Conservation (phyloP, 495 filamentous ascomycete genomes). For the Daldinia concentrica region DNA sequence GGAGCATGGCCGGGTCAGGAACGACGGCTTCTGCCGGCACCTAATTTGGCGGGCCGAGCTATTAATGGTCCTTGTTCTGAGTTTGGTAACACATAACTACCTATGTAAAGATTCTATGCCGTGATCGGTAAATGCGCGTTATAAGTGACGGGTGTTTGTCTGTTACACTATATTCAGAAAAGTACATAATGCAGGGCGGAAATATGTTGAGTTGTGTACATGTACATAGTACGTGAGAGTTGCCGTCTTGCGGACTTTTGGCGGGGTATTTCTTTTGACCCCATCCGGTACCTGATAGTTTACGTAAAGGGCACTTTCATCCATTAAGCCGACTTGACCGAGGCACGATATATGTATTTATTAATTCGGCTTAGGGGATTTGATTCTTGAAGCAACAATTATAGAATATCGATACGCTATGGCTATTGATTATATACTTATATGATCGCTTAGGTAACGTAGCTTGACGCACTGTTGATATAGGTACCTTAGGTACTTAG, state of each 20-base stretch:
- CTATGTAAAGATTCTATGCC: background rate
- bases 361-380: background rate
- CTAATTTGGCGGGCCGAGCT: constrained; percentile 4
- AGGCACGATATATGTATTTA: constrained; percentile 19
- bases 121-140: background rate
- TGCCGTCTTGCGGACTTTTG: background rate
- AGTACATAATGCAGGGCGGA: background rate
- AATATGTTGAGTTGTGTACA: background rate
- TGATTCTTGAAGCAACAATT: background rate
- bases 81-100: background rate
- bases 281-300: constrained; percentile 4
- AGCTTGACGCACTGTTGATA: background rate
- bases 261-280: constrained; percentile 10
- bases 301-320: constrained; percentile 3
- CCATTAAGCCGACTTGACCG: constrained; percentile 38
- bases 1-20: background rate
- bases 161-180: background rate
- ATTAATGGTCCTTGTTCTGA: background rate
- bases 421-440: too few relatives aligned
- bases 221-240: background rate
- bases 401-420: too few relatives aligned
- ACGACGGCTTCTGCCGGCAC: constrained; percentile 29
- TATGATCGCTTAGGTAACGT: too few relatives aligned
- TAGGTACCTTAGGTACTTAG: too few relatives aligned
- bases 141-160: background rate